A percentile compares a stretch with the other conserved stretches of the same genome.
phyloP scores from a whole-genome alignment of 1,139 yeast species.

The Lodderomyces parapsilosis region DNA sequence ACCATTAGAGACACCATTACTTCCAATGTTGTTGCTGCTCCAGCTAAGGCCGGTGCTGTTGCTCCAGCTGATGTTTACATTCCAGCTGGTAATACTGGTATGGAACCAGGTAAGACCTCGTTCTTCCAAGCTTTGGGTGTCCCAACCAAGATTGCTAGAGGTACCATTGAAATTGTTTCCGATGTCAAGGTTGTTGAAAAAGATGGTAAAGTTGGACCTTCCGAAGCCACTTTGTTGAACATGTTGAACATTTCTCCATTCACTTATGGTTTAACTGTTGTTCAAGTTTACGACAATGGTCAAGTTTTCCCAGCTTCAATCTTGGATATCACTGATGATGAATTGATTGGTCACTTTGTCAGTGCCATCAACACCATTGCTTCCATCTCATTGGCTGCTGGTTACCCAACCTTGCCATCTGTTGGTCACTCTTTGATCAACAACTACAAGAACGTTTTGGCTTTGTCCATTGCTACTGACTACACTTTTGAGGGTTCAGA shows the following conservation, averaged over 20 bases:
- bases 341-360: slow-evolving; percentile 88
- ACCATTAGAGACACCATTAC: slow-evolving; percentile 82
- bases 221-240: slow-evolving; percentile 98
- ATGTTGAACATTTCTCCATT: slow-evolving; percentile 99
- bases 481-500: slow-evolving; percentile 99
- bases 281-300: slow-evolving; percentile 97
- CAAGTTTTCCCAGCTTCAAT: slow-evolving; percentile 95
- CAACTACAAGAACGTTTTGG: slow-evolving; percentile 99
- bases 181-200: slow-evolving; percentile 94
- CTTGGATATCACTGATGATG: slow-evolving; percentile 98
- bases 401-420: slow-evolving; percentile 99
- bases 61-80: slow-evolving; percentile 98
- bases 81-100: slow-evolving; percentile 99
- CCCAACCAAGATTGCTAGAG: slow-evolving; percentile 99
- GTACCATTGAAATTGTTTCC: slow-evolving; percentile 98
- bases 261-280: slow-evolving; percentile 97
- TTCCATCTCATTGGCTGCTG: slow-evolving; percentile 93
- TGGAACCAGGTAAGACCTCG: slow-evolving; percentile 99
- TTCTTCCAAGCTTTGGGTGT: slow-evolving; percentile 99
- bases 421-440: slow-evolving; percentile 98
- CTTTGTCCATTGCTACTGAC: slow-evolving; percentile 97
- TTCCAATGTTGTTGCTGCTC: slow-evolving; percentile 98
- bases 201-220: slow-evolving; percentile 92
- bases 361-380: slow-evolving; percentile 93
- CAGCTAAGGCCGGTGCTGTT: slow-evolving; percentile 99